Conservation (phyloP, 2,329 filamentous ascomycete genomes). For the Didymella sp. region DNA sequence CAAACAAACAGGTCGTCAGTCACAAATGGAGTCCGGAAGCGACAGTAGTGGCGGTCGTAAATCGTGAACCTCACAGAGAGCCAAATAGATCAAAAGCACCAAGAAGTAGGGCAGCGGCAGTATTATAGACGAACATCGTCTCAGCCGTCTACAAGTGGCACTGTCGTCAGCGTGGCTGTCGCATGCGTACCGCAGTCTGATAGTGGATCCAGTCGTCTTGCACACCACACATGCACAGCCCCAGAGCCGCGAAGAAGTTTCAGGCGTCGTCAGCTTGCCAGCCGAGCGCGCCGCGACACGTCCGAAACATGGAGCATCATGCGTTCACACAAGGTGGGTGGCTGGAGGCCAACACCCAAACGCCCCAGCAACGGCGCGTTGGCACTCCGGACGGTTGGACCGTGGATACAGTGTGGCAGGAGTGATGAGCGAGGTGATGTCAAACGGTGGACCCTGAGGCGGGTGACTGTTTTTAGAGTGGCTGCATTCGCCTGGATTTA, state of each 20-base stretch:
- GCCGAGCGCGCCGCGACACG: slow-evolving; percentile 33
- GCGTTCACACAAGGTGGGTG: slow-evolving; percentile 1
- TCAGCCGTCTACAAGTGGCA: slow-evolving; percentile 4
- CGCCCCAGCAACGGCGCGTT: slow-evolving; percentile 7
- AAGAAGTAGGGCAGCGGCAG: slow-evolving; percentile 7
- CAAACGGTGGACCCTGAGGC: slow-evolving; percentile 16
- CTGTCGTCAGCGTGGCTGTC: slow-evolving; percentile 18
- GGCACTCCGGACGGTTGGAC: slow-evolving; percentile 9
- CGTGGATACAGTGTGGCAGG: slow-evolving; percentile 17
- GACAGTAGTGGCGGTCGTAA: slow-evolving; percentile 11
- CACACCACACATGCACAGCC: slow-evolving; percentile 28
- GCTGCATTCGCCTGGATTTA: slow-evolving; percentile 8
- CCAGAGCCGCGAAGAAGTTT: slow-evolving; percentile 40
- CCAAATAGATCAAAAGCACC: slow-evolving; percentile 11
- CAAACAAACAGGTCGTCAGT: not conserved
- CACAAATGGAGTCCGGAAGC: slow-evolving; percentile 8
- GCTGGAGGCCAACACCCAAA: slow-evolving; percentile 5
- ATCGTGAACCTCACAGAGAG: slow-evolving; percentile 7
- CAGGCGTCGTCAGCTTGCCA: slow-evolving; percentile 45
- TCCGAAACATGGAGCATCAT: slow-evolving; percentile 35
- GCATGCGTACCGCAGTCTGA: slow-evolving; percentile 14
- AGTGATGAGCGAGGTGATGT: slow-evolving; percentile 11
- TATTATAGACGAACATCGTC: slow-evolving; percentile 15
- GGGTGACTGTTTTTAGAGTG: slow-evolving; percentile 21
- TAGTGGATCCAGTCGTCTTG: slow-evolving; percentile 21